Evolutionary conservation across 768 basidiomycete genomes (phyloP), one percentile per base, ranked within the genome.

Genomic region (Mrakia hoshinonis): DNA sequence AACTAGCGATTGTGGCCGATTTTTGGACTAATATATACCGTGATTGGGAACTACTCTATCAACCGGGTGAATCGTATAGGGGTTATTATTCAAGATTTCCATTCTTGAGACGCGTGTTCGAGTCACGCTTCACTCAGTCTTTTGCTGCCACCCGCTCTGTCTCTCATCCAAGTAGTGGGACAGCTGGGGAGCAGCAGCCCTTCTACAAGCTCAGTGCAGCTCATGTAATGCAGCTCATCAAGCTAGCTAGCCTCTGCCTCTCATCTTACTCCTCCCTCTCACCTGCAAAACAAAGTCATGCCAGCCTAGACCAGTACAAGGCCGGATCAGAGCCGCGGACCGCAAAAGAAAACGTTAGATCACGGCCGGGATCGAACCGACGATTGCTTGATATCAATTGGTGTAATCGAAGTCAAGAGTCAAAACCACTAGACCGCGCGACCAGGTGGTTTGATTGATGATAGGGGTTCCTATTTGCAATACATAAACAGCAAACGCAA

Each of bases 361-460:
- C 63, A 65, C 29, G 48, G 43, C 48, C 43, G 65, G 43, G 51
- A 48, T 49, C 34, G 65, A 48, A 49, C 65, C 47, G 31, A 66
- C 65, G 47, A 66, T 49, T 49, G 48, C 65, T 66, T 66, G 48
- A 49, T 47, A 49, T 65, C 48, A 46, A 29, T 47, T 13, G n/a
- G 26, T 52, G 62, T n/a, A 48, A 47, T 64, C 46, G 43, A 64
- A 46, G 62, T 64, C 62, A 64, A 64, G 46, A 64, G 43, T 64
- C 39, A 64, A 64, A 48, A 64, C 62, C 39, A 64, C 43, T 64
- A 46, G 58, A 61, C 58, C 58, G 58, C 58, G 36, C 58, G 58
- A 47, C 62, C 46, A 38, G 18, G 43, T 43, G 43, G 6, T 6
- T 43, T 43, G 6, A 7, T 43, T 43, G 43, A 43, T 43, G 43